Percentiles rank a stretch among this genome's conserved stretches.
phyloP scores from a whole-genome alignment of 495 filamentous ascomycete genomes.

The Collariella sp. region DNA sequence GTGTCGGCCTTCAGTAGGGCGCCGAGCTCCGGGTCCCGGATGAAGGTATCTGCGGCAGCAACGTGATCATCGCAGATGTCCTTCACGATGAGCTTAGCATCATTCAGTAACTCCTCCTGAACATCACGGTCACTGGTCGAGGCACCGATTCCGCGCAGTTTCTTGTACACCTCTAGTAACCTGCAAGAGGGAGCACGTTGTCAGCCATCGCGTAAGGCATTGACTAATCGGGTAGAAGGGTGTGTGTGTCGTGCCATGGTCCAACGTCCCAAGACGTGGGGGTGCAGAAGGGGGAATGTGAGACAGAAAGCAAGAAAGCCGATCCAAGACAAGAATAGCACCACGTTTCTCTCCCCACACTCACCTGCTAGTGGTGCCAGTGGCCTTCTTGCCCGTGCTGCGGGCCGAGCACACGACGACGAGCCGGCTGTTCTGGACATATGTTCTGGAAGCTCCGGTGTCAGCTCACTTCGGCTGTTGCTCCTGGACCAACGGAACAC shows the following conservation, averaged over 20 bases:
- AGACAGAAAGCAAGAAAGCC: conserved; percentile 9
- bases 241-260: background rate
- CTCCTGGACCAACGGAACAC: background rate
- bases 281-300: background rate
- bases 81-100: conserved; percentile 62
- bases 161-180: conserved; percentile 48
- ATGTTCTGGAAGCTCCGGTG: conserved; percentile 43
- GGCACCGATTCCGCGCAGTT: conserved; percentile 61
- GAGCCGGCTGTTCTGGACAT: conserved; percentile 57
- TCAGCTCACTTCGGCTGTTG: conserved; percentile 4
- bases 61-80: conserved; percentile 70
- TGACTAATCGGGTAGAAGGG: conserved; percentile 3
- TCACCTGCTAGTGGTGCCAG: conserved; percentile 92
- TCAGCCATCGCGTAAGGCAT: conserved; percentile 9
- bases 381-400: conserved; percentile 80
- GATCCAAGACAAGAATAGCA: conserved; percentile 1
- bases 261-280: background rate
- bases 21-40: conserved; percentile 53
- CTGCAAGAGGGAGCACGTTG: conserved; percentile 25
- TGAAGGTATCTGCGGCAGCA: conserved; percentile 52
- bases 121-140: conserved; percentile 52
- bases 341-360: conserved; percentile 21
- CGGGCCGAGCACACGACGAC: conserved; percentile 89
- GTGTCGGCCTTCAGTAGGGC: conserved; percentile 51
- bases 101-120: conserved; percentile 57